Percentiles rank a stretch among this genome's conserved stretches.
phyloP scores from a whole-genome alignment of 345 rosid species.

The Cardamine resedifolia region DNA sequence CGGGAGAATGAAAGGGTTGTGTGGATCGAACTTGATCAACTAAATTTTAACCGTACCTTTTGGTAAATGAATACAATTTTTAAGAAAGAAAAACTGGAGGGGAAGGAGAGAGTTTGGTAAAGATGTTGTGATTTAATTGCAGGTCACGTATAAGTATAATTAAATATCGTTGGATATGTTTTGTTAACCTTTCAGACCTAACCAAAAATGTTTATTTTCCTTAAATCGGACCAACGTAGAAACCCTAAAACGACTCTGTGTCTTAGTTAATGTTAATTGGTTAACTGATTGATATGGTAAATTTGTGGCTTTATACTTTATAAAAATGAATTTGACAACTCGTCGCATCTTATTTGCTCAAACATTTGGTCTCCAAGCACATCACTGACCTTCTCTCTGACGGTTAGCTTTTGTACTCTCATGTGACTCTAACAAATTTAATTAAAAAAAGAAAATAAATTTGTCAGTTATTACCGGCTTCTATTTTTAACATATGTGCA shows the following conservation, averaged over 20 bases:
- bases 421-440: background rate
- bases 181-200: conserved; percentile 39
- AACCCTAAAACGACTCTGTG: conserved; percentile 28
- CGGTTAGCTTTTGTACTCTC: conserved; percentile 4
- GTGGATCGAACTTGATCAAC: conserved; percentile 15
- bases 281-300: conserved; percentile 14
- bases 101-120: conserved; percentile 30
- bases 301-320: conserved; percentile 6
- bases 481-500: background rate
- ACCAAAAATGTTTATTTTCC: conserved; percentile 33
- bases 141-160: conserved; percentile 22
- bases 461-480: background rate
- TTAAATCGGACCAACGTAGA: conserved; percentile 30
- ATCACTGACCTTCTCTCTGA: conserved; percentile 14
- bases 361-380: conserved; percentile 29
- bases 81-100: conserved; percentile 11
- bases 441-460: fast-evolving
- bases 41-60: conserved; percentile 11
- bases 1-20: background rate
- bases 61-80: background rate
- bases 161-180: conserved; percentile 18
- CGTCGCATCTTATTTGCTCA: conserved; percentile 30
- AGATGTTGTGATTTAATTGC: conserved; percentile 36
- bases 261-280: conserved; percentile 12
- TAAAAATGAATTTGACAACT: background rate